Conservation (phyloP, 345 rosid species). For the Dipteronia sinensis region DNA sequence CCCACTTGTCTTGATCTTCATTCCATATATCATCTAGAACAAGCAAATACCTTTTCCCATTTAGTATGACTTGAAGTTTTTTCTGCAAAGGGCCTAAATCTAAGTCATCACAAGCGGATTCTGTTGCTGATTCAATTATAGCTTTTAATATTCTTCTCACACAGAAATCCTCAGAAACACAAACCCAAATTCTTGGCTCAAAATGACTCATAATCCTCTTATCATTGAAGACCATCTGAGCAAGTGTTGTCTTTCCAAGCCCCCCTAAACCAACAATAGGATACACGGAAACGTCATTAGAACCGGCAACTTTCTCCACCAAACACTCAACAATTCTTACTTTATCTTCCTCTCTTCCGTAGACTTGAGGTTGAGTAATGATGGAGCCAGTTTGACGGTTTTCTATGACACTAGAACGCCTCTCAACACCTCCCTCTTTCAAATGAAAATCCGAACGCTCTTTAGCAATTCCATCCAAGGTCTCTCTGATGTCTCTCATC, state of each 20-base stretch:
- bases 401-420: background rate
- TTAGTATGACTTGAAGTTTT: background rate
- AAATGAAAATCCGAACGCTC: background rate
- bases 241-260: too few relatives aligned
- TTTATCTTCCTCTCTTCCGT: conserved; percentile 1
- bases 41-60: background rate
- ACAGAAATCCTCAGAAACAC: background rate
- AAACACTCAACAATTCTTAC: background rate
- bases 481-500: background rate
- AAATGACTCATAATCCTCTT: background rate
- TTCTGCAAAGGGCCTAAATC: conserved; percentile 1
- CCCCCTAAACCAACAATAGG: too few relatives aligned
- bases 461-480: background rate
- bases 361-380: too few relatives aligned
- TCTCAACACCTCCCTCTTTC: background rate
- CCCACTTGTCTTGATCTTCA: conserved; percentile 5
- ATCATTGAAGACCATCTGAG: background rate
- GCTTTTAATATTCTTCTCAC: background rate
- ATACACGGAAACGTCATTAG: too few relatives aligned
- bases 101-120: background rate
- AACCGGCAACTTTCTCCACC: too few relatives aligned
- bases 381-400: too few relatives aligned
- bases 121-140: background rate
- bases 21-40: conserved; percentile 7
- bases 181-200: conserved; percentile 6